These are phyloP conservation scores for Penicillium herquei DNA, from an alignment of 495 filamentous ascomycete genomes.

Conservation along the genomic window DNA sequence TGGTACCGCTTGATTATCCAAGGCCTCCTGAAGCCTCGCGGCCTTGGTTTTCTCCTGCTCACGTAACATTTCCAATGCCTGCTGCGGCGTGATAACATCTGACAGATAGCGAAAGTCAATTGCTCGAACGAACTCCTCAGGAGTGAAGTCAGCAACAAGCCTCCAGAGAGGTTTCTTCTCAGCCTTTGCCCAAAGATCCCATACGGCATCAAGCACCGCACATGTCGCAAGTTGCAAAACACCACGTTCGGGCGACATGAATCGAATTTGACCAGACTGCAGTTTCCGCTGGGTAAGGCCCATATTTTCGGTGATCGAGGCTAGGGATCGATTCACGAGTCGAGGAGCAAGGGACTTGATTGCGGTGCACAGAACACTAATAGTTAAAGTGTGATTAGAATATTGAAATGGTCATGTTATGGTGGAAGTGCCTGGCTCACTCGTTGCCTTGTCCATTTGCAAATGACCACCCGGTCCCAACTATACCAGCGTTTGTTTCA, in stretches of 20 bases:
- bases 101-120: conserved; percentile 90
- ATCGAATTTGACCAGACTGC: conserved; percentile 74
- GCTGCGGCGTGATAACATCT: conserved; percentile 77
- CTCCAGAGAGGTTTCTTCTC: conserved; percentile 81
- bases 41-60: conserved; percentile 51
- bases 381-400: too few species aligned
- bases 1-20: conserved; percentile 61
- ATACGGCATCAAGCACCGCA: conserved; percentile 82
- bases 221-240: conserved; percentile 86
- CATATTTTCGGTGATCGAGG: conserved; percentile 65
- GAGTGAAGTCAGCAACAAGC: conserved; percentile 78
- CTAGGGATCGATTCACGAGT: conserved; percentile 59
- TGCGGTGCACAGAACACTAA: conserved; percentile 68
- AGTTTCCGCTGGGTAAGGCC: conserved; percentile 75
- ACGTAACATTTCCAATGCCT: conserved; percentile 63
- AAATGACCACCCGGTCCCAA: conserved; percentile 79
- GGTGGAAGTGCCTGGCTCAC: too few species aligned
- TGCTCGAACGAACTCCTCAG: conserved; percentile 74
- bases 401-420: too few species aligned
- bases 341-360: conserved; percentile 66
- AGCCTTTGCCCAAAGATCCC: conserved; percentile 87
- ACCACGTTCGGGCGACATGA: conserved; percentile 87
- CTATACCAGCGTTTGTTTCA: conserved; percentile 59
- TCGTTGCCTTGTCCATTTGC: conserved; percentile 85
- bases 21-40: conserved; percentile 55